Evolutionary conservation across 371 early-diverging fungal species (phyloP).

Genomic region (Saksenaea oblongispora): DNA sequence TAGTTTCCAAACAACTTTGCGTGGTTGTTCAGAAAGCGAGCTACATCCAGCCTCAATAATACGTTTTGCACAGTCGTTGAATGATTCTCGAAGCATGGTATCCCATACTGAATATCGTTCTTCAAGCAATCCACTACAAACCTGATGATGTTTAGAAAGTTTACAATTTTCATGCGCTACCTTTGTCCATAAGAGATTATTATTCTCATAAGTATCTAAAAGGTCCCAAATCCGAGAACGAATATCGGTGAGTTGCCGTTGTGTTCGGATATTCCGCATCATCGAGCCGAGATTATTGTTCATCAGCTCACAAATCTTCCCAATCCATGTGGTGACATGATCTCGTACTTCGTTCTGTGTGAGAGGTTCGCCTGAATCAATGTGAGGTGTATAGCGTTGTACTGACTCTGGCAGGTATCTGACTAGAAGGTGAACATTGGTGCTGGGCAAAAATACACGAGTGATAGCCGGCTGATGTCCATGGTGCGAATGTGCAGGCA

Average conservation of each 20-base stretch:
- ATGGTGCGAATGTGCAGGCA: constrained; percentile 19
- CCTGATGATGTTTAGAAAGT: constrained; percentile 1
- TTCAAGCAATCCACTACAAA: constrained; percentile 22
- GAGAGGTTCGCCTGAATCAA: constrained; percentile 29
- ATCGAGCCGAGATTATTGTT: constrained; percentile 23
- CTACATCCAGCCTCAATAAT: constrained; percentile 33
- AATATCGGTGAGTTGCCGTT: constrained; percentile 30
- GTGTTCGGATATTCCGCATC: constrained; percentile 38
- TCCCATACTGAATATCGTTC: constrained; percentile 43
- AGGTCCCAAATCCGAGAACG: constrained; percentile 38
- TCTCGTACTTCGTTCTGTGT: constrained; percentile 24
- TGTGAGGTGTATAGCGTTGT: constrained; percentile 50
- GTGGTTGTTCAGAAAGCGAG: constrained; percentile 37
- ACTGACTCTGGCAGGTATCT: constrained; percentile 57
- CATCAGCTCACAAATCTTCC: constrained; percentile 22
- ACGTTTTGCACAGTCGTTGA: constrained; percentile 34
- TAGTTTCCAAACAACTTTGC: constrained; percentile 30
- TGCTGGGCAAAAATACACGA: constrained; percentile 57
- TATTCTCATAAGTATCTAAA: constrained; percentile 29
- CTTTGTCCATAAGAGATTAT: constrained; percentile 12
- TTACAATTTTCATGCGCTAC: constrained; percentile 2
- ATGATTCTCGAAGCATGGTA: constrained; percentile 33
- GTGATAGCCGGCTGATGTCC: constrained; percentile 41
- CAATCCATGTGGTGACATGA: constrained; percentile 37
- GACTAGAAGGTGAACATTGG: constrained; percentile 58